These are phyloP conservation scores for Thelonectria discophora DNA, from an alignment of 2,329 filamentous ascomycete genomes.

Conservation along the genomic window DNA sequence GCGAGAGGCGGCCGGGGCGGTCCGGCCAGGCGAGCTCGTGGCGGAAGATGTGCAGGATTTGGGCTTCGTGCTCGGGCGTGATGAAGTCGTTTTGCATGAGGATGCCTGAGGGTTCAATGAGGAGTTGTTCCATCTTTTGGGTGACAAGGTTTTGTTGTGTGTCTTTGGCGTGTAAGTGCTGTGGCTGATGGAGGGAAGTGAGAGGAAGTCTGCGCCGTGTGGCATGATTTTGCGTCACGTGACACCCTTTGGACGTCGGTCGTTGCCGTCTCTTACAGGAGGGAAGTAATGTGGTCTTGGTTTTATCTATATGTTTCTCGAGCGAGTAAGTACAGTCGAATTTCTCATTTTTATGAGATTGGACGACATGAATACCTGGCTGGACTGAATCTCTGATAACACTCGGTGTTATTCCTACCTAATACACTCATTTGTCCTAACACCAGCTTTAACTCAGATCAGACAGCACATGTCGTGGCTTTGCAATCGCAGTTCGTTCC, in stretches of 20 bases:
- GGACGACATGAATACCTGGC: no score
- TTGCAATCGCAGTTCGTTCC: no score
- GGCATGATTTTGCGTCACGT: constrained; percentile 13
- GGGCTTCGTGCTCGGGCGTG: constrained; percentile 53
- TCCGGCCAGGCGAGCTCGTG: constrained; percentile 57
- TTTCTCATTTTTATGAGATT: no score
- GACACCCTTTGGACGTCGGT: not conserved
- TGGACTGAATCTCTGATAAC: no score
- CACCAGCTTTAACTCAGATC: no score
- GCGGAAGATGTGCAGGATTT: constrained; percentile 54
- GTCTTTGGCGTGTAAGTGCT: not conserved
- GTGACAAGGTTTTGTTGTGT: not conserved
- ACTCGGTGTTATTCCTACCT: no score
- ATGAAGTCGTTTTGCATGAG: constrained; percentile 59
- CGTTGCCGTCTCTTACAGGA: not conserved
- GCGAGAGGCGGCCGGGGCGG: constrained; percentile 56
- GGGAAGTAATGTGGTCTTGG: no score
- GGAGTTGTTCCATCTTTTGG: constrained; percentile 40
- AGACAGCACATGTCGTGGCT: no score
- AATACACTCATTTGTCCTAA: no score
- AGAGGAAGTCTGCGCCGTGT: not conserved
- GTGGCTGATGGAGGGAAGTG: not conserved
- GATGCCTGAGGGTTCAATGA: constrained; percentile 48
- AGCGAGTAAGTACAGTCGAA: no score
- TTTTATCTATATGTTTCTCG: no score